These are phyloP conservation scores for Hondaea fermentalgiana DNA, from an alignment of 108 stramenopile species.

Conservation along the genomic window DNA sequence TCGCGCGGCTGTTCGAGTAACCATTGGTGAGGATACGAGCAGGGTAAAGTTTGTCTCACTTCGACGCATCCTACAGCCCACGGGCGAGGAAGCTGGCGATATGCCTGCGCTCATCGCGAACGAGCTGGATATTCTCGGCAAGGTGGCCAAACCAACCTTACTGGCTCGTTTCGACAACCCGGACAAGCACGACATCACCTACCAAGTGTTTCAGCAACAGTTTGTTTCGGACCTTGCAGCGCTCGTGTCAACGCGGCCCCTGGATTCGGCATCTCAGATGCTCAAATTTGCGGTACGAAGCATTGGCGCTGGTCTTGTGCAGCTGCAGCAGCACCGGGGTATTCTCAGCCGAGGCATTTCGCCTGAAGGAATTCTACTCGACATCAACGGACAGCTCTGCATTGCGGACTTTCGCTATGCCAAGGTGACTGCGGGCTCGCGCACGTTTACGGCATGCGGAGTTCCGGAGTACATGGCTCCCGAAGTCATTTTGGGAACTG, in stretches of 20 bases:
- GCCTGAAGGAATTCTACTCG: background rate
- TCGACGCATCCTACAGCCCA: background rate
- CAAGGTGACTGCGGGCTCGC: background rate
- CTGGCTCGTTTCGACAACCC: background rate
- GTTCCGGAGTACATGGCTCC: conserved; percentile 41
- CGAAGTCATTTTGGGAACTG: conserved; percentile 21
- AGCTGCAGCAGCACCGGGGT: background rate
- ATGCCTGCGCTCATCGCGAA: background rate
- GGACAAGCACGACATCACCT: background rate
- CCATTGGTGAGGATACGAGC: background rate
- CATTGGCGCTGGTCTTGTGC: background rate
- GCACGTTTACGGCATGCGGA: conserved; percentile 23
- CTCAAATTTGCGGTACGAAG: background rate
- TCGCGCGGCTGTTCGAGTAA: background rate
- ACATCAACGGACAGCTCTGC: background rate
- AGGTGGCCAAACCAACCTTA: background rate
- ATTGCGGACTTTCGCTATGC: background rate
- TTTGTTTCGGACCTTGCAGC: background rate
- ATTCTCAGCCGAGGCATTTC: background rate
- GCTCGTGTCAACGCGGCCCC: background rate
- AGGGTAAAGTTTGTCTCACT: background rate
- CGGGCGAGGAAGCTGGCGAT: background rate
- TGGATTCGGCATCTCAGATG: background rate
- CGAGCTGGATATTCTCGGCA: conserved; percentile 1
- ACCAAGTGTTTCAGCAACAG: background rate